Percentiles rank a stretch among this genome's conserved stretches.
phyloP scores from a whole-genome alignment of 225 moss, liverwort and hornwort genomes.

The Physcomitrium patens region DNA sequence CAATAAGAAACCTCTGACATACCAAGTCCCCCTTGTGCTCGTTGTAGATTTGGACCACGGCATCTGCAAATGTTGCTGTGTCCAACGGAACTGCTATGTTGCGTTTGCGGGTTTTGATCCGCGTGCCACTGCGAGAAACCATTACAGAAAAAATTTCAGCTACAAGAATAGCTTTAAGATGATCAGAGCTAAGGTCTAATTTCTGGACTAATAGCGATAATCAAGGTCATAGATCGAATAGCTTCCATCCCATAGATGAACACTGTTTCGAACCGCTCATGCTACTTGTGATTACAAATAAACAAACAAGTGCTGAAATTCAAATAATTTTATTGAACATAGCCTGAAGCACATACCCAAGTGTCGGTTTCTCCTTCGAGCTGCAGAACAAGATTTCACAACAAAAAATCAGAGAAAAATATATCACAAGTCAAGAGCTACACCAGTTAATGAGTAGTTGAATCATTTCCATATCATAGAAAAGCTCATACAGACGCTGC shows the following conservation, averaged over 20 bases:
- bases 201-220: too few relatives aligned
- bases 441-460: too few relatives aligned
- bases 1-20: not conserved
- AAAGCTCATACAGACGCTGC: too few relatives aligned
- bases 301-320: not conserved
- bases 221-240: too few relatives aligned
- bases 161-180: too few relatives aligned
- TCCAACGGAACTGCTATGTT: slow-evolving; percentile 96
- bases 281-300: too few relatives aligned
- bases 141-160: not conserved
- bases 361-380: slow-evolving; percentile 32
- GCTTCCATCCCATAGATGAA: too few relatives aligned
- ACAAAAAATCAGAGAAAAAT: not conserved
- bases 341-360: slow-evolving; percentile 13
- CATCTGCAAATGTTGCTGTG: slow-evolving; percentile 86
- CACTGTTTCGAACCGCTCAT: too few relatives aligned
- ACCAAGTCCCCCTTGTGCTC: slow-evolving; percentile 85
- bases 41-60: slow-evolving; percentile 73
- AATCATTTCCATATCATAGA: too few relatives aligned
- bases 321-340: not conserved
- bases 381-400: not conserved
- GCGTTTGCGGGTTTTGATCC: slow-evolving; percentile 96
- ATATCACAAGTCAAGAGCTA: not conserved
- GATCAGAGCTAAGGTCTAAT: not conserved
- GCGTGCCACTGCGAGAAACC: slow-evolving; percentile 59